Evolutionary conservation across 2,329 filamentous ascomycete species (phyloP), one percentile per base, ranked within the genome.

Genomic region (Beauveria bassiana): DNA sequence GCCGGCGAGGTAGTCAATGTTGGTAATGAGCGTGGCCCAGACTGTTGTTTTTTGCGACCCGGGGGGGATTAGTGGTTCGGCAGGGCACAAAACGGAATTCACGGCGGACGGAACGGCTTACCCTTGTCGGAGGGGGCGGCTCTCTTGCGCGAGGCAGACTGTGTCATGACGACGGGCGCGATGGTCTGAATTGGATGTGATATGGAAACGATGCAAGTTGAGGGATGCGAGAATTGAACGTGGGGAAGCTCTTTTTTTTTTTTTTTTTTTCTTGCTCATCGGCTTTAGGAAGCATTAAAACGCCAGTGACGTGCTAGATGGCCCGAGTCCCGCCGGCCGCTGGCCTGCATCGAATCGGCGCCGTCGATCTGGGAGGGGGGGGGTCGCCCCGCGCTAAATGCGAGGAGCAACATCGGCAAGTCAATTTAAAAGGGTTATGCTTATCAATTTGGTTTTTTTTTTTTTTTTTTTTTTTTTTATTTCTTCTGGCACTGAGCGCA

Each of bases 1-100:
- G 52, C 92, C 92, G 6, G 89, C 82, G 64, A 96, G 86, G 74
- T 96, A 96, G 68, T 82, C 81, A 54, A 85, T 86, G 76, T 95
- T 96, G 63, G 91, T 96, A 71, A 96, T 92, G 66, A 96, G 81
- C 12, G 87, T 90, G 31, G 90, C 91, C 91, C 91, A 96, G 71
- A 95, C 91, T 90, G 72, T n/a, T 20, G 22, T 38, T 22, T 38
- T 22, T 42, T 28, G 46, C 24, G 46, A 28, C 14, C n/a, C n/a
- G n/a, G n/a, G 34, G 22, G 26, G 9, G 42, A n/a, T 52, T 34
- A 52, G 50, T 16, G 2, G 43, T 8, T 22, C 2, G 22, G n/a
- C 9, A 28, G 10, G 34, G 31, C 38, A 22, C 22, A 22, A 22
- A 22, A 22, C 8, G 20, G 51, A 28, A 40, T 60, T 20, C 31